Evolutionary conservation across 805 yeast species (phyloP).

Genomic region (Yarrowia sp.): DNA sequence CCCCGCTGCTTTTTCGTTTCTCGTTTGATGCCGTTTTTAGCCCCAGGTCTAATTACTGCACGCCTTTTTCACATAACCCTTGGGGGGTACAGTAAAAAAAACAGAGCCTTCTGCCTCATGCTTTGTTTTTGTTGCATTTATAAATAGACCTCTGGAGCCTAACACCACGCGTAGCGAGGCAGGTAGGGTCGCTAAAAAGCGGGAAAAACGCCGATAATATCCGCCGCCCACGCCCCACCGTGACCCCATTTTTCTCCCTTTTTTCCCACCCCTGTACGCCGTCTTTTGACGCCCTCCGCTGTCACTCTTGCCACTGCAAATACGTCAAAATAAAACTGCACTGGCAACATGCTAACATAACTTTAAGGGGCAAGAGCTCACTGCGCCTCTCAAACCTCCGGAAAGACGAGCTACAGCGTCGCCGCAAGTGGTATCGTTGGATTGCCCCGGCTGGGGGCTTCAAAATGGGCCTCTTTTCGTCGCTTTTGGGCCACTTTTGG

Average conservation of each 20-base stretch:
- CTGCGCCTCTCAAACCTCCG: conserved; percentile 23
- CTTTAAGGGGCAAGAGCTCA: conserved; percentile 15
- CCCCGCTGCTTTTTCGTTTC: too few relatives aligned
- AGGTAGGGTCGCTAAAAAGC: not conserved
- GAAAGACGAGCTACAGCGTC: too few relatives aligned
- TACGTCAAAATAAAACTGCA: conserved; percentile 13
- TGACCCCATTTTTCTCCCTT: not conserved
- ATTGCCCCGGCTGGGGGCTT: too few relatives aligned
- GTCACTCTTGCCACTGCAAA: conserved; percentile 21
- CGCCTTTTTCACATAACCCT: conserved; percentile 5
- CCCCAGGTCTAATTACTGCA: conserved; percentile 4
- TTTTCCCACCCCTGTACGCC: not conserved
- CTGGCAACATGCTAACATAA: conserved; percentile 5
- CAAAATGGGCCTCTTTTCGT: too few relatives aligned
- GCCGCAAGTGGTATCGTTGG: not conserved
- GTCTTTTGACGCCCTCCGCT: not conserved
- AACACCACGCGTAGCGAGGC: not conserved
- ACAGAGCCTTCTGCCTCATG: conserved; percentile 24
- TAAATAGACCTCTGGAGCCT: conserved; percentile 2
- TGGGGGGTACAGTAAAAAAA: not conserved
- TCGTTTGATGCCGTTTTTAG: not conserved
- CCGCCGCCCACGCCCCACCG: too few relatives aligned
- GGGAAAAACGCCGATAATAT: not conserved
- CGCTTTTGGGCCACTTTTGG: not conserved
- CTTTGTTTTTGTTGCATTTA: conserved; percentile 16